Conservation (phyloP, 768 basidiomycete species). For the Boletus subparvulus region DNA sequence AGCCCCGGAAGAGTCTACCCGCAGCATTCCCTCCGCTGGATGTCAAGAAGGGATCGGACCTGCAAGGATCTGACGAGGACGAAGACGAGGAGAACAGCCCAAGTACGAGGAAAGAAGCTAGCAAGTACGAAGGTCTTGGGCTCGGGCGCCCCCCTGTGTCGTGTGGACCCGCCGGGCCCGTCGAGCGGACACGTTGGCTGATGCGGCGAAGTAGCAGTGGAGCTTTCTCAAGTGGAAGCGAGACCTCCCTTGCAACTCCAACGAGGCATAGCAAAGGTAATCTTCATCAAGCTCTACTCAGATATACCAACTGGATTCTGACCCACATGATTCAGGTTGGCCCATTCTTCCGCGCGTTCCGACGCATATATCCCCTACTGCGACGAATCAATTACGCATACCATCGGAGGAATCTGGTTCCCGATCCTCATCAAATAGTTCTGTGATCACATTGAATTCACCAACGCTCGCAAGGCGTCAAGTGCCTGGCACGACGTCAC, state of each 20-base stretch:
- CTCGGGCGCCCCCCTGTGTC: slow-evolving; percentile 53
- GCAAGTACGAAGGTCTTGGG: slow-evolving; percentile 63
- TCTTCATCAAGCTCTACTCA: slow-evolving; percentile 42
- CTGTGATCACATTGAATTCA: slow-evolving; percentile 45
- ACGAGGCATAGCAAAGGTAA: slow-evolving; percentile 53
- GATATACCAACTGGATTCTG: background rate
- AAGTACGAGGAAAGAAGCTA: slow-evolving; percentile 48
- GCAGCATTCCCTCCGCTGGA: slow-evolving; percentile 59
- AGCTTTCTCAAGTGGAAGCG: slow-evolving; percentile 76
- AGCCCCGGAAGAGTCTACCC: slow-evolving; percentile 71
- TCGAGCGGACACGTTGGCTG: slow-evolving; percentile 56
- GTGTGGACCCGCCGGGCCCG: slow-evolving; percentile 29
- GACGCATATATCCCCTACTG: slow-evolving; percentile 48
- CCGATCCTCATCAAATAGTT: slow-evolving; percentile 56
- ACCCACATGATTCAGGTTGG: slow-evolving; percentile 45
- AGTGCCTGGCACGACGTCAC: slow-evolving; percentile 26
- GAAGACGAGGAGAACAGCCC: slow-evolving; percentile 66
- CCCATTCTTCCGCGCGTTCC: slow-evolving; percentile 51
- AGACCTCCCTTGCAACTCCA: slow-evolving; percentile 60
- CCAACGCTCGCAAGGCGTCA: slow-evolving; percentile 42
- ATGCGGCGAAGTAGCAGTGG: slow-evolving; percentile 81
- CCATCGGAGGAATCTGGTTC: slow-evolving; percentile 52
- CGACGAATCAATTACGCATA: slow-evolving; percentile 37
- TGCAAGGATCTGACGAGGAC: slow-evolving; percentile 56
- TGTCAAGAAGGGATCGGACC: slow-evolving; percentile 25